These are phyloP conservation scores for Rhamnella rubrinervis DNA, from an alignment of 331 rosid species.

Conservation along the genomic window DNA sequence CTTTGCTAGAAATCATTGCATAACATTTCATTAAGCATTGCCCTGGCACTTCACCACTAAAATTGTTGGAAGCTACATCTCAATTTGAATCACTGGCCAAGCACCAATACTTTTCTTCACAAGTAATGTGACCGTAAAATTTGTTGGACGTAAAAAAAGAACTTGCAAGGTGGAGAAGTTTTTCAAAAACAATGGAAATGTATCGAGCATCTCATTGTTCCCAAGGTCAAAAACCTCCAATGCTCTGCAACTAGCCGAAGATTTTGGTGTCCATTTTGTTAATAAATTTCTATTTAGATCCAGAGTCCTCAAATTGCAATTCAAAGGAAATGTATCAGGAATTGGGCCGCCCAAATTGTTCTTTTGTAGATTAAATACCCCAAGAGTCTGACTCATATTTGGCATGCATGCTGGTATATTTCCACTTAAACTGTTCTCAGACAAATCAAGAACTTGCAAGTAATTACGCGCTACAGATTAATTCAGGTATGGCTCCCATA, in stretches of 20 bases:
- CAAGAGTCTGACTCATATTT: slow-evolving; percentile 29
- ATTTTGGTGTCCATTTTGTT: slow-evolving; percentile 38
- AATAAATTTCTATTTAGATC: slow-evolving; percentile 38
- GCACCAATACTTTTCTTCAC: neutral
- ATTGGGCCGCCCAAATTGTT: slow-evolving; percentile 35
- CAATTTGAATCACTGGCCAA: slow-evolving; percentile 36
- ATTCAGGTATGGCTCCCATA: slow-evolving; percentile 1
- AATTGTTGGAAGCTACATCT: slow-evolving; percentile 47
- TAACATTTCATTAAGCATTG: neutral
- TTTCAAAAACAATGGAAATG: slow-evolving; percentile 51
- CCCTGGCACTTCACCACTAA: slow-evolving; percentile 31
- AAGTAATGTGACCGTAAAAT: slow-evolving; percentile 31
- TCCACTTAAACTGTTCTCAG: slow-evolving; percentile 31
- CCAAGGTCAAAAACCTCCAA: slow-evolving; percentile 52
- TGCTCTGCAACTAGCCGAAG: slow-evolving; percentile 35
- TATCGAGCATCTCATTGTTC: slow-evolving; percentile 18
- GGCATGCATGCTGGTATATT: slow-evolving; percentile 38
- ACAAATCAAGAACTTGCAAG: slow-evolving; percentile 8
- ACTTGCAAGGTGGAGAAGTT: slow-evolving; percentile 39
- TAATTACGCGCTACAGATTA: neutral
- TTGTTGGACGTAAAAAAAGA: slow-evolving; percentile 44
- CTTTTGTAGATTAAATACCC: slow-evolving; percentile 28
- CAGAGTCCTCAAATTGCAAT: slow-evolving; percentile 42
- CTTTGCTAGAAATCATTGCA: neutral
- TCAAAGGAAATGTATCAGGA: slow-evolving; percentile 31